Conservation (phyloP, 106 monocot species). For the Dendrobium nobile region DNA sequence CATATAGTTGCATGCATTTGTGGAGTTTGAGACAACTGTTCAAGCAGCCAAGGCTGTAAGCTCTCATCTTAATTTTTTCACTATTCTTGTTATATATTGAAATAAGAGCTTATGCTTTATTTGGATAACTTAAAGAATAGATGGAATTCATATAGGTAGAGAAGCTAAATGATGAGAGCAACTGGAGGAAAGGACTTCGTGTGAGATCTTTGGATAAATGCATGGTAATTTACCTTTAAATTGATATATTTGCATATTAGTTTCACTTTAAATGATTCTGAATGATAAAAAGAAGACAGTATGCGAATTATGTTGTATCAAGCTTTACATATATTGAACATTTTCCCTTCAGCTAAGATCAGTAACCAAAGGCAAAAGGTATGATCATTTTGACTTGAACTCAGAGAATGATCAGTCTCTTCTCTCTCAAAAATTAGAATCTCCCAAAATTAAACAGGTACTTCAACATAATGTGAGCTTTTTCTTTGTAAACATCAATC, state of each 20-base stretch:
- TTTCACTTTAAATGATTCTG: not conserved
- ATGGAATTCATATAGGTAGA: too few species aligned
- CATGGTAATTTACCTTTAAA: slow-evolving; percentile 23
- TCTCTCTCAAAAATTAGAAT: slow-evolving; percentile 19
- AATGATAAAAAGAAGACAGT: not conserved
- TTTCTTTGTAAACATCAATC: not conserved
- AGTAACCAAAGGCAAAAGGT: slow-evolving; percentile 45
- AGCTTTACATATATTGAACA: not conserved
- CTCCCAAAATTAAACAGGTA: slow-evolving; percentile 18
- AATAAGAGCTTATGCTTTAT: too few species aligned
- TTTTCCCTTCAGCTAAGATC: slow-evolving; percentile 48
- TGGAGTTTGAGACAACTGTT: slow-evolving; percentile 34
- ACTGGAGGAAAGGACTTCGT: slow-evolving; percentile 76
- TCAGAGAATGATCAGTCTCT: slow-evolving; percentile 69
- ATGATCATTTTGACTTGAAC: slow-evolving; percentile 43
- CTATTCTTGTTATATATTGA: not conserved
- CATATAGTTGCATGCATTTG: slow-evolving; percentile 63
- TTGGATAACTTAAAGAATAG: too few species aligned
- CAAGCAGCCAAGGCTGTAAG: slow-evolving; percentile 57
- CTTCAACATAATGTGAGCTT: slow-evolving; percentile 26
- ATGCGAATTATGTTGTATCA: not conserved
- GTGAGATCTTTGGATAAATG: slow-evolving; percentile 51
- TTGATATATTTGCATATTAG: too few species aligned
- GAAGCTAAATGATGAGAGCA: slow-evolving; percentile 78
- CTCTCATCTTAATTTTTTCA: not conserved